Conservation (phyloP, 2,329 filamentous ascomycete species). For the Zymoseptoria passerinii region DNA sequence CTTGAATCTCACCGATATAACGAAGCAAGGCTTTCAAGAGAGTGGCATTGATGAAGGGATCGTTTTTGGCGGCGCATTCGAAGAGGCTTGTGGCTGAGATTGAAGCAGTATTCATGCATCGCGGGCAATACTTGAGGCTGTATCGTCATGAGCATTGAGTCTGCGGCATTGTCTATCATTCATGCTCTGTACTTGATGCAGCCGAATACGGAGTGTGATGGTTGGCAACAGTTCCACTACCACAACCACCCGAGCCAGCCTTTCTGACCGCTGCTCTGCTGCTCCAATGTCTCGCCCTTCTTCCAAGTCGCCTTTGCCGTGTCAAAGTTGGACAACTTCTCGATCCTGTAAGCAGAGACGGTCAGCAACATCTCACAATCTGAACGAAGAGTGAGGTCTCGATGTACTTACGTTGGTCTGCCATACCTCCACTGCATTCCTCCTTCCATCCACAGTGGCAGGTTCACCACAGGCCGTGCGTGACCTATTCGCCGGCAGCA, state of each 20-base stretch:
- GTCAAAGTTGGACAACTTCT: conserved; percentile 6
- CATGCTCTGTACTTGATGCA: too few species aligned
- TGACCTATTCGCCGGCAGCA: conserved; percentile 29
- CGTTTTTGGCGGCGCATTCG: conserved; percentile 46
- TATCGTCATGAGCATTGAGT: background rate
- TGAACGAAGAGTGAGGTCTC: too few species aligned
- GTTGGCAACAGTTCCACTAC: background rate
- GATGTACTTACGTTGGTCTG: background rate
- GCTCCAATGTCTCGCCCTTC: conserved; percentile 7
- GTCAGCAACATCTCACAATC: background rate
- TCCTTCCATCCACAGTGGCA: conserved; percentile 8
- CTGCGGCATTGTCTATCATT: too few species aligned
- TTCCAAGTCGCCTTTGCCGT: conserved; percentile 7
- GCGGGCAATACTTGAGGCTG: background rate
- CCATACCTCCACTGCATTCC: conserved; percentile 3
- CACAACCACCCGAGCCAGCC: conserved; percentile 4
- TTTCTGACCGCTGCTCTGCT: conserved; percentile 4
- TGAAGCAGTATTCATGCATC: background rate
- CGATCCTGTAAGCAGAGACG: background rate
- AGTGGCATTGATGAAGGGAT: conserved; percentile 45
- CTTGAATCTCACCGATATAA: conserved; percentile 32
- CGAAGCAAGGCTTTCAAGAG: conserved; percentile 43
- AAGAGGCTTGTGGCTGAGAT: conserved; percentile 33
- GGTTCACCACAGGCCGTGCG: conserved; percentile 10
- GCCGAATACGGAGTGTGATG: too few species aligned